Conservation (phyloP, 176 grass and related monocot genomes). For the Ensete glaucum region DNA sequence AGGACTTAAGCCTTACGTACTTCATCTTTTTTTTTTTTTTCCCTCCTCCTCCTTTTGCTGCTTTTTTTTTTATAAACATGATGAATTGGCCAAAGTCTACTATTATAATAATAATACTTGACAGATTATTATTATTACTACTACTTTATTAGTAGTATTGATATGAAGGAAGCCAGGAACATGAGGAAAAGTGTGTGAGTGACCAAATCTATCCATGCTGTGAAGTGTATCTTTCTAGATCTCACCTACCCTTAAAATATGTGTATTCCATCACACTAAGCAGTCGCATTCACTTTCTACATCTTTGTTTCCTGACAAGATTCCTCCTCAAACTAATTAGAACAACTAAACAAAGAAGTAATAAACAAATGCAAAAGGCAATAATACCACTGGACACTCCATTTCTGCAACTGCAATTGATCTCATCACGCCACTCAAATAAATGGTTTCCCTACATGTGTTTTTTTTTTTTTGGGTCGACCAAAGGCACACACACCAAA, state of each 20-base stretch:
- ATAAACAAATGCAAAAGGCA: too few relatives aligned
- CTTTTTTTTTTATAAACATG: background rate
- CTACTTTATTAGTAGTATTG: background rate
- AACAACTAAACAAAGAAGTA: background rate
- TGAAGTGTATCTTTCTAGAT: background rate
- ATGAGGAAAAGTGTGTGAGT: background rate
- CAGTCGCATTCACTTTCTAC: background rate
- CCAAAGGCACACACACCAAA: background rate
- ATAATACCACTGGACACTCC: too few relatives aligned
- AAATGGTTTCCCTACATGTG: background rate
- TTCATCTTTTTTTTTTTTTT: too few relatives aligned
- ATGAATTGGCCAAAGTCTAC: background rate
- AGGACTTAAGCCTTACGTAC: too few relatives aligned
- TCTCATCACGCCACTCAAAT: too few relatives aligned
- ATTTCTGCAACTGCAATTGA: too few relatives aligned
- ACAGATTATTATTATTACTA: background rate
- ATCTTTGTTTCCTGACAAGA: background rate
- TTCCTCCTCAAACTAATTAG: background rate
- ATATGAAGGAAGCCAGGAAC: background rate
- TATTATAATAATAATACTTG: background rate
- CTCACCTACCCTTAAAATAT: background rate
- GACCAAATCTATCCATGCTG: background rate
- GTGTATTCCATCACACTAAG: background rate
- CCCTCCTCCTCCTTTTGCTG: background rate
- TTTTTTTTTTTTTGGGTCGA: background rate